Percentiles rank a stretch among this genome's conserved stretches.
These are phyloP conservation scores for Mycena sp. DNA, from an alignment of 1,284 basidiomycete species.

Conservation along the genomic window DNA sequence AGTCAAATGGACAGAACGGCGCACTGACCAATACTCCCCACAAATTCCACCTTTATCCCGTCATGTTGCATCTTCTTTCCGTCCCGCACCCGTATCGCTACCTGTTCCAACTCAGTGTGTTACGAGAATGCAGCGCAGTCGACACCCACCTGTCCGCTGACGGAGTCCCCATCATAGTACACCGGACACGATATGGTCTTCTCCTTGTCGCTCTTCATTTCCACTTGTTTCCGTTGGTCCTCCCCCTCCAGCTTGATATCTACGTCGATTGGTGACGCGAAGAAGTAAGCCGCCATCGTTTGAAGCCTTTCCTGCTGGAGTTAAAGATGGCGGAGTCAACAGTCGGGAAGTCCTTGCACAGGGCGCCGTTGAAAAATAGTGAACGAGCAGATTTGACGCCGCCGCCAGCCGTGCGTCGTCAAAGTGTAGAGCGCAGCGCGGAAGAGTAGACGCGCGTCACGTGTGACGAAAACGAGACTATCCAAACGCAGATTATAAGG, in stretches of 20 bases:
- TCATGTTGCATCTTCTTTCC: slow-evolving; percentile 97
- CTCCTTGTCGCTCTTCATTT: slow-evolving; percentile 82
- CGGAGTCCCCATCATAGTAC: slow-evolving; percentile 94
- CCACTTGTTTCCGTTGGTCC: slow-evolving; percentile 84
- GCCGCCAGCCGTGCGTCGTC: no score
- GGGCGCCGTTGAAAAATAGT: no score
- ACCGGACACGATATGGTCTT: slow-evolving; percentile 87
- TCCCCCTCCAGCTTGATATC: slow-evolving; percentile 91
- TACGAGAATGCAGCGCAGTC: slow-evolving; percentile 5
- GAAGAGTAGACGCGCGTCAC: no score
- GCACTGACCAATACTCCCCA: slow-evolving; percentile 88
- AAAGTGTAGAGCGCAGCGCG: no score
- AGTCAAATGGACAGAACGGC: neutral
- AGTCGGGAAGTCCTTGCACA: no score
- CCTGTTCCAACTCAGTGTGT: slow-evolving; percentile 56
- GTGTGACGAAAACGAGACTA: no score
- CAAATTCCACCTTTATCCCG: slow-evolving; percentile 97
- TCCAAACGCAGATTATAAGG: no score
- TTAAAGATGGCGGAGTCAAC: no score
- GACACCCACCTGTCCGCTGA: slow-evolving; percentile 82
- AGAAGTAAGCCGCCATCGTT: slow-evolving; percentile 90
- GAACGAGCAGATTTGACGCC: no score
- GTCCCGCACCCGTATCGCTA: slow-evolving; percentile 89
- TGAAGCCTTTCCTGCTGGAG: no score
- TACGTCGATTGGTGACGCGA: slow-evolving; percentile 90